phyloP scores from a whole-genome alignment of 2,329 filamentous ascomycete species.

The Colletotrichum horii region DNA sequence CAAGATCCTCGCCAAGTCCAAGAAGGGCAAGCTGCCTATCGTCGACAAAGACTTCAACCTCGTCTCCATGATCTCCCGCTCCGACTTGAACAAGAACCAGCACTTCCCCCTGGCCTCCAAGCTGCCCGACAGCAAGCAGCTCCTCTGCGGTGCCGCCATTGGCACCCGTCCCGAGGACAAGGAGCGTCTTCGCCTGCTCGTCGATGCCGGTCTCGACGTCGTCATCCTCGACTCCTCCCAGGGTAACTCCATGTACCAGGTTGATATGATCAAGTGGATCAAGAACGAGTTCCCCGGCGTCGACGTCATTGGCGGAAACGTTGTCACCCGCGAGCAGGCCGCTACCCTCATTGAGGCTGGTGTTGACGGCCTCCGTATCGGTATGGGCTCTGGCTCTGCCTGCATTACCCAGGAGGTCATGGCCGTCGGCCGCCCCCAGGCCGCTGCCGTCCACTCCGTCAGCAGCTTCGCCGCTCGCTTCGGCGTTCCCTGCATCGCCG shows the following conservation, averaged over 20 bases:
- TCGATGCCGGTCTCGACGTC: conserved; percentile 94
- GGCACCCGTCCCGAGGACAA: conserved; percentile 96
- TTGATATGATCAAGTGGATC: conserved; percentile 97
- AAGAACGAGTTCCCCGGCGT: conserved; percentile 85
- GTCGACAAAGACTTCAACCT: conserved; percentile 85
- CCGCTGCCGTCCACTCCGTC: conserved; percentile 89
- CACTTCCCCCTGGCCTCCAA: conserved; percentile 97
- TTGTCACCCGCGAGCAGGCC: conserved; percentile 96
- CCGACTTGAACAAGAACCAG: conserved; percentile 98
- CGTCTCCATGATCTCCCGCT: conserved; percentile 90
- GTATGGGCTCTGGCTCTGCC: conserved; percentile 97
- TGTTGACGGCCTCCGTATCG: conserved; percentile 95
- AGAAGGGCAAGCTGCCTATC: conserved; percentile 98
- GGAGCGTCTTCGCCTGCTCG: conserved; percentile 80
- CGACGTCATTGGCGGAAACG: conserved; percentile 97
- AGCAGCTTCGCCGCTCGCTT: conserved; percentile 89
- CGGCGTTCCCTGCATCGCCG: conserved; percentile 96
- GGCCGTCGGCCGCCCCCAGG: conserved; percentile 96
- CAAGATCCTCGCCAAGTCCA: conserved; percentile 88
- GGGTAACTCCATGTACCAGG: conserved; percentile 98
- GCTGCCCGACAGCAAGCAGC: conserved; percentile 94
- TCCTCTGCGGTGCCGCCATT: conserved; percentile 93
- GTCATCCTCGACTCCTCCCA: conserved; percentile 96
- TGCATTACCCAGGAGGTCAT: conserved; percentile 99
- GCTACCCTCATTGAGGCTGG: conserved; percentile 90